Conservation (phyloP, 2,329 filamentous ascomycete species). For the Exophiala spinifera region DNA sequence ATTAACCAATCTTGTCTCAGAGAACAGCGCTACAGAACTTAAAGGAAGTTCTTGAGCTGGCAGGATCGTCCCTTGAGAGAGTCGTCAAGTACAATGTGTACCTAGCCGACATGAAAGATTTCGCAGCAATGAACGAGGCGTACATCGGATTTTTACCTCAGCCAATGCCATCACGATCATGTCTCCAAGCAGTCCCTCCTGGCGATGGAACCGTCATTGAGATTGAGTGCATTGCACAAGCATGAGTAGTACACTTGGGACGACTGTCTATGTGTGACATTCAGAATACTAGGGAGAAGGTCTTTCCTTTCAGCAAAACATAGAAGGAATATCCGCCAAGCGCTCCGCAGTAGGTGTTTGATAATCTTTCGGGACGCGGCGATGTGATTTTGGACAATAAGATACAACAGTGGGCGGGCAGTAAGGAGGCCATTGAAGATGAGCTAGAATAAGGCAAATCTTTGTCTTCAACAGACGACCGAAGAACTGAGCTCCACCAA, state of each 20-base stretch:
- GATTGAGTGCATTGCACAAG: conserved; percentile 47
- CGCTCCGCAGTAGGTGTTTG: too few relatives aligned
- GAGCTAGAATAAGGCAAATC: too few relatives aligned
- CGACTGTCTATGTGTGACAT: background rate
- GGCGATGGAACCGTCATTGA: conserved; percentile 44
- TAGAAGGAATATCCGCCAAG: too few relatives aligned
- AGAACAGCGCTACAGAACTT: conserved; percentile 46
- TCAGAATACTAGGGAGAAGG: too few relatives aligned
- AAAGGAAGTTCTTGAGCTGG: conserved; percentile 56
- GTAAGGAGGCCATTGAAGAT: too few relatives aligned
- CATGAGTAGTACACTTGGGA: conserved; percentile 24
- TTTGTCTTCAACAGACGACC: too few relatives aligned
- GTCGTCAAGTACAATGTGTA: conserved; percentile 67
- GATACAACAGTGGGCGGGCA: too few relatives aligned
- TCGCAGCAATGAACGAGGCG: conserved; percentile 74
- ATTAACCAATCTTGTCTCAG: too few relatives aligned
- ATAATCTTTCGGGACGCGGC: too few relatives aligned
- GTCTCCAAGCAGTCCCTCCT: conserved; percentile 41
- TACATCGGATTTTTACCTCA: conserved; percentile 45
- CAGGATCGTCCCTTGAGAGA: conserved; percentile 57
- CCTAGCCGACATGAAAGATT: conserved; percentile 62
- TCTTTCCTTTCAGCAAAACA: too few relatives aligned
- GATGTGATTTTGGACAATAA: too few relatives aligned
- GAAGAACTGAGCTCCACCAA: too few relatives aligned
- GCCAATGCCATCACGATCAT: conserved; percentile 44